phyloP scores from a whole-genome alignment of 768 basidiomycete genomes.

The Udeniomyces megalosporus region DNA sequence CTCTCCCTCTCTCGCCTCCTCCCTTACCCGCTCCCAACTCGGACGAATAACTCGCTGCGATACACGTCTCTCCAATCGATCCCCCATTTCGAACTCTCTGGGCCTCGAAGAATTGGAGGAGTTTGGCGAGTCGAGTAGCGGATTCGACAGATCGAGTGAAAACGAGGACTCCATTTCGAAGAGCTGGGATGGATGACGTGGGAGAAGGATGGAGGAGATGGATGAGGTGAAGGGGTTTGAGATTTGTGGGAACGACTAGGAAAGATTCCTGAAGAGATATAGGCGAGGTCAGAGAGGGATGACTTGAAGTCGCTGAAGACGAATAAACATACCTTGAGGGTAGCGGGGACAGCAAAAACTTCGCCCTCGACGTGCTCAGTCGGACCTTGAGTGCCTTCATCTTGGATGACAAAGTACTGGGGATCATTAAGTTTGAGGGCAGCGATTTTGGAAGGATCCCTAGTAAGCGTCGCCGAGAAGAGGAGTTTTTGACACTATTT shows the following conservation, averaged over 20 bases:
- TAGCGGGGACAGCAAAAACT: constrained; percentile 50
- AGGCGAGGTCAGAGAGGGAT: neutral
- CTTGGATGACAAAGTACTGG: constrained; percentile 75
- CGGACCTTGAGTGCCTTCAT: constrained; percentile 24
- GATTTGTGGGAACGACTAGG: constrained; percentile 55
- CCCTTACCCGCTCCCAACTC: constrained; percentile 40
- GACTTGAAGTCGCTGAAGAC: neutral
- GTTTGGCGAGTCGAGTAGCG: constrained; percentile 57
- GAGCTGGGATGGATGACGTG: constrained; percentile 24
- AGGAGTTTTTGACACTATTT: constrained; percentile 79
- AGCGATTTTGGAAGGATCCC: constrained; percentile 82
- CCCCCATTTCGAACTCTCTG: constrained; percentile 25
- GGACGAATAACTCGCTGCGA: constrained; percentile 65
- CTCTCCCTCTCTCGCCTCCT: constrained; percentile 50
- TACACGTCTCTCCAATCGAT: constrained; percentile 20
- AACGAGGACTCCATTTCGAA: constrained; percentile 61
- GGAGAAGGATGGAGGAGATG: constrained; percentile 50
- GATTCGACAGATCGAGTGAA: constrained; percentile 98
- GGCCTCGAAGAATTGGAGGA: constrained; percentile 67
- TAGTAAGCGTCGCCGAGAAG: constrained; percentile 88
- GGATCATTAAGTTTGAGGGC: constrained; percentile 61
- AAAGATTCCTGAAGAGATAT: constrained; percentile 55
- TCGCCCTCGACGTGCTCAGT: constrained; percentile 44
- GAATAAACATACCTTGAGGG: constrained; percentile 51
- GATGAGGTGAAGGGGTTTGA: constrained; percentile 80